phyloP scores from a whole-genome alignment of 768 basidiomycete species.

The Leccinellum rugosiceps region DNA sequence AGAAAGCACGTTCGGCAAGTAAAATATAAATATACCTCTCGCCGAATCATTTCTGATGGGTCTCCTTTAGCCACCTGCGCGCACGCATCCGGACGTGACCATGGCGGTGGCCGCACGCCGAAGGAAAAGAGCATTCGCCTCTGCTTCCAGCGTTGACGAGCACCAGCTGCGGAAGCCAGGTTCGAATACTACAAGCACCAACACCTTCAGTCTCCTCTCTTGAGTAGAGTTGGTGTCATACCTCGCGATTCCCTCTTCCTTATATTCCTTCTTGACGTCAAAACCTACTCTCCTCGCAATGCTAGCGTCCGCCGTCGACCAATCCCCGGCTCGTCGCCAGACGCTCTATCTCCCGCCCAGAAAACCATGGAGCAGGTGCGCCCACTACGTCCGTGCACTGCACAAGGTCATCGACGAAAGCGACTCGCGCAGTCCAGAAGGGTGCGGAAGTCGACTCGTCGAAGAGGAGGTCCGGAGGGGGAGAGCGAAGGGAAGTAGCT shows the following conservation, averaged over 20 bases:
- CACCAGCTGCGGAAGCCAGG: neutral
- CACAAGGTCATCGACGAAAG: constrained; percentile 93
- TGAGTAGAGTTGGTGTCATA: neutral
- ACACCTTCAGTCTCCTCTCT: neutral
- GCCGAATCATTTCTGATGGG: neutral
- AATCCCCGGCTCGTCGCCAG: constrained; percentile 22
- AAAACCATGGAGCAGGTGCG: constrained; percentile 71
- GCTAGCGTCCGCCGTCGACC: constrained; percentile 40
- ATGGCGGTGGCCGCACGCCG: constrained; percentile 48
- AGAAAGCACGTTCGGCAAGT: constrained; percentile 42
- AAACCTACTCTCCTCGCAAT: constrained; percentile 64
- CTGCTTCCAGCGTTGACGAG: constrained; percentile 3
- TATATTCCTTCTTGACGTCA: constrained; percentile 26
- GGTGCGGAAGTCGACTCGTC: constrained; percentile 85
- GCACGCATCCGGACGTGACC: constrained; percentile 41
- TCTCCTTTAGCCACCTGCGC: constrained; percentile 24
- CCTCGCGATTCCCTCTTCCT: neutral
- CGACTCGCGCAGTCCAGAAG: constrained; percentile 94
- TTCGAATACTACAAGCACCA: neutral
- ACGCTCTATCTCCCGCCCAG: constrained; percentile 25
- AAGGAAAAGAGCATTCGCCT: constrained; percentile 3
- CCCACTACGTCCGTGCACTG: constrained; percentile 72
- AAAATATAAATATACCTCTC: neutral
- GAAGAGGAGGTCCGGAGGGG: constrained; percentile 89
- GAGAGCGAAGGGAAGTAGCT: constrained; percentile 89